Conservation (phyloP, 192 early-diverging fungal genomes). For the Geranomyces michiganensis region DNA sequence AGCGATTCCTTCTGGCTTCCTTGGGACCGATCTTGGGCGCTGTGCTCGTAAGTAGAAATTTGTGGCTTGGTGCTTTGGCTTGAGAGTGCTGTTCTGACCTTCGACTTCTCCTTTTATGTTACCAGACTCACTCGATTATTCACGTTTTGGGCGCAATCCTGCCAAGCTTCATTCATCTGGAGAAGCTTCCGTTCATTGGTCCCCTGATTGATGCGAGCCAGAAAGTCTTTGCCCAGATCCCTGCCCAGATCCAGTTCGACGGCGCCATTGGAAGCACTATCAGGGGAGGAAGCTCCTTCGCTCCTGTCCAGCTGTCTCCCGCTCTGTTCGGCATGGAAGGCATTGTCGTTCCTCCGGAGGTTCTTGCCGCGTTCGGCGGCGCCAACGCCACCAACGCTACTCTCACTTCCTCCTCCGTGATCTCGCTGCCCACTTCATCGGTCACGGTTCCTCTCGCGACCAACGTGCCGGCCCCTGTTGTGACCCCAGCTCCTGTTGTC, state of each 20-base stretch:
- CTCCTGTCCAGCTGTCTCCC: background rate
- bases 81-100: no score
- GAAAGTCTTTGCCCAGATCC: background rate
- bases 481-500: background rate
- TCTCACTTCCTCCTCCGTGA: background rate
- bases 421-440: background rate
- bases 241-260: background rate
- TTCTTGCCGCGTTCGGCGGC: background rate
- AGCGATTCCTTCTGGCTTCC: constrained; percentile 17
- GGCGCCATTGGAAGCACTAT: constrained; percentile 1
- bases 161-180: constrained; percentile 29
- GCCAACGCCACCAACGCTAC: background rate
- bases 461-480: background rate
- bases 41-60: background rate
- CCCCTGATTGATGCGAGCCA: constrained; percentile 8
- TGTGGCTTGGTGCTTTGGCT: no score
- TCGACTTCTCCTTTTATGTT: no score
- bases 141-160: constrained; percentile 13
- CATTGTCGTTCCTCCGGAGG: background rate
- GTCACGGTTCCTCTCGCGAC: background rate
- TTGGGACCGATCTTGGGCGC: constrained; percentile 28
- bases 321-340: background rate
- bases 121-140: constrained; percentile 6
- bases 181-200: constrained; percentile 30
- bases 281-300: background rate